These are phyloP conservation scores for Phaeotremella skinneri DNA, from an alignment of 768 basidiomycete genomes.

Conservation along the genomic window DNA sequence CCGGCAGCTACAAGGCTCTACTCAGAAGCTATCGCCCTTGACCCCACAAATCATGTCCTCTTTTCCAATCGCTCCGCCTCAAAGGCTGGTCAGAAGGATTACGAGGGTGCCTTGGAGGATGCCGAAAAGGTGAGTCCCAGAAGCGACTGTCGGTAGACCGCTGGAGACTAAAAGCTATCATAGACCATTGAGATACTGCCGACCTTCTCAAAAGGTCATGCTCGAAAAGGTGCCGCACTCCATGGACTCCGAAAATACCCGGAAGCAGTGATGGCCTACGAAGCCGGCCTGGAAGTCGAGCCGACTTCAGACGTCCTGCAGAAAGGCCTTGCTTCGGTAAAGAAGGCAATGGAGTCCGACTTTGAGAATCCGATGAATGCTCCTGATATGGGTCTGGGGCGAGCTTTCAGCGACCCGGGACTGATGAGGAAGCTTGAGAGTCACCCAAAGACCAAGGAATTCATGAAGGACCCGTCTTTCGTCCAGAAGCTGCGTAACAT, in stretches of 20 bases:
- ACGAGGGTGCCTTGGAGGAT: conserved; percentile 72
- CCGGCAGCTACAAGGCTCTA: conserved; percentile 65
- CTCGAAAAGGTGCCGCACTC: conserved; percentile 86
- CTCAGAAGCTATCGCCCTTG: conserved; percentile 68
- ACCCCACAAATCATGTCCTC: conserved; percentile 79
- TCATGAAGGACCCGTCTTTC: conserved; percentile 79
- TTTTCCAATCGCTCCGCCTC: conserved; percentile 92
- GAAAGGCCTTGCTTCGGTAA: conserved; percentile 85
- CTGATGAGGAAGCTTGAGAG: conserved; percentile 76
- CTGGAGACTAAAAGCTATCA: conserved; percentile 7
- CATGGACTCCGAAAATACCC: conserved; percentile 76
- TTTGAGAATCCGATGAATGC: conserved; percentile 7
- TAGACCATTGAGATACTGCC: conserved; percentile 78
- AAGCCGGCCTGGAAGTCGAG: conserved; percentile 75
- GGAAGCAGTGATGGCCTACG: conserved; percentile 80
- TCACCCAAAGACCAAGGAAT: conserved; percentile 80
- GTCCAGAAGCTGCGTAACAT: conserved; percentile 60
- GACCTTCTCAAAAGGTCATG: conserved; percentile 84
- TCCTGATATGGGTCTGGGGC: conserved; percentile 61
- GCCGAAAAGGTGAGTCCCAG: conserved; percentile 76
- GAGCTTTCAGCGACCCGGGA: conserved; percentile 79
- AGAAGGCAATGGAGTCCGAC: conserved; percentile 73
- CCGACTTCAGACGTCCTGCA: conserved; percentile 70
- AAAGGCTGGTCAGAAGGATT: conserved; percentile 78
- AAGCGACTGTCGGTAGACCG: neutral